Conservation (phyloP, 305 asterid species). For the Fraxinus albicans region DNA sequence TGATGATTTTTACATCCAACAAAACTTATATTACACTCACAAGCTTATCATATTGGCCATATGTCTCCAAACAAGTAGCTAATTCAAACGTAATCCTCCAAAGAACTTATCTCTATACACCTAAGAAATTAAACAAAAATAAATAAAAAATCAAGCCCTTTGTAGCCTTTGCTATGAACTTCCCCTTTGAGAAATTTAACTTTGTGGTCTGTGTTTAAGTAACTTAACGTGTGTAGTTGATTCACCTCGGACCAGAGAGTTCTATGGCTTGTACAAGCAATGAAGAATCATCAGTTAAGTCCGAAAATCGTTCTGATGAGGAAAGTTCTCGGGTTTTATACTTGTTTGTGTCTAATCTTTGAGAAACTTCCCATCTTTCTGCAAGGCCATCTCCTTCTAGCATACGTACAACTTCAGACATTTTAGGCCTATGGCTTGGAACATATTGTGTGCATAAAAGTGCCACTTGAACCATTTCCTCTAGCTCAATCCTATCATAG, state of each 20-base stretch:
- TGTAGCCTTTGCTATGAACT: conserved; percentile 27
- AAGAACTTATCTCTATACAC: not conserved
- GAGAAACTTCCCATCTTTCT: conserved; percentile 95
- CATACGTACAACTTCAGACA: conserved; percentile 96
- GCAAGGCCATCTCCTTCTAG: conserved; percentile 95
- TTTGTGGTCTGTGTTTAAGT: not conserved
- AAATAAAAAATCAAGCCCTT: conserved; percentile 23
- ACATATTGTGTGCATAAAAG: conserved; percentile 77
- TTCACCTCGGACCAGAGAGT: conserved; percentile 93
- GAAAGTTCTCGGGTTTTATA: conserved; percentile 58
- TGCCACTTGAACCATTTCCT: conserved; percentile 90
- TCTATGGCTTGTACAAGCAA: conserved; percentile 87
- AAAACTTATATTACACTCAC: not conserved
- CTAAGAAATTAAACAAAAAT: not conserved
- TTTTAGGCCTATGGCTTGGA: conserved; percentile 79
- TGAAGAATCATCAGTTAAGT: conserved; percentile 86
- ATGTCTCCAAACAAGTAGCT: not conserved
- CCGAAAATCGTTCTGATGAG: conserved; percentile 82
- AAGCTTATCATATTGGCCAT: not conserved
- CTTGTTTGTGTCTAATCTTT: conserved; percentile 61
- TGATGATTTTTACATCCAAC: not conserved
- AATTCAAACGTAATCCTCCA: not conserved
- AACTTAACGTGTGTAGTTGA: not conserved
- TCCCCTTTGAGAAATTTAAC: conserved; percentile 33
- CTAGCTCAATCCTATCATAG: conserved; percentile 77